Evolutionary conservation across 192 early-diverging fungal species (phyloP).

Genomic region (Backusella parvicylindrica): DNA sequence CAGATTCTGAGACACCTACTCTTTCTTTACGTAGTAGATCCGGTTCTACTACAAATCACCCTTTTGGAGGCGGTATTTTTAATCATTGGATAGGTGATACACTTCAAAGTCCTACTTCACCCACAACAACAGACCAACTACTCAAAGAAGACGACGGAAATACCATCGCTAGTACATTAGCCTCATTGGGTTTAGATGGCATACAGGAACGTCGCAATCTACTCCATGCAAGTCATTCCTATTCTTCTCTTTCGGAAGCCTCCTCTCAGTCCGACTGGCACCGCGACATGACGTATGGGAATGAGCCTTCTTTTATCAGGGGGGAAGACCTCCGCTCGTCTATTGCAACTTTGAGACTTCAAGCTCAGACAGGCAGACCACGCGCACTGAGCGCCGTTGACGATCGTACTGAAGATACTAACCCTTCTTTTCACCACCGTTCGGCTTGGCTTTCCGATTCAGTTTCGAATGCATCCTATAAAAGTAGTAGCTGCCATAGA

Average conservation of each 20-base stretch:
- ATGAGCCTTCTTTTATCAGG: constrained; percentile 1
- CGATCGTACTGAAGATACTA: not conserved
- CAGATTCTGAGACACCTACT: not conserved
- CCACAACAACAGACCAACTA: constrained; percentile 26
- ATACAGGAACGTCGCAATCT: not conserved
- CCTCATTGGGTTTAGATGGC: constrained; percentile 29
- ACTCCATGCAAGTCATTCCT: not conserved
- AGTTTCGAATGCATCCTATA: not conserved
- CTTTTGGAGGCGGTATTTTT: constrained; percentile 11
- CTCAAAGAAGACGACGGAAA: constrained; percentile 22
- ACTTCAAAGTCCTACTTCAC: constrained; percentile 16
- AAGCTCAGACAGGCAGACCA: constrained; percentile 10
- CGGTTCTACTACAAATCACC: not conserved
- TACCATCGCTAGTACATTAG: constrained; percentile 31
- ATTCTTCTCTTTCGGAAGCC: not conserved
- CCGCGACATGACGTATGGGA: not conserved
- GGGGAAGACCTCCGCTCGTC: not conserved
- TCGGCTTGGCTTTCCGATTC: not conserved
- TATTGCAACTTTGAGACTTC: constrained; percentile 4
- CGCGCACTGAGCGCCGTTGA: constrained; percentile 12
- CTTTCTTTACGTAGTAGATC: constrained; percentile 11
- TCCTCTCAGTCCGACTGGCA: not conserved
- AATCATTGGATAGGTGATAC: constrained; percentile 4
- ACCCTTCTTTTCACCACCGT: not conserved
- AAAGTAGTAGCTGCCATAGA: no score